Evolutionary conservation across 176 grass and related monocot species (phyloP).

Genomic region (Triticum urartu): DNA sequence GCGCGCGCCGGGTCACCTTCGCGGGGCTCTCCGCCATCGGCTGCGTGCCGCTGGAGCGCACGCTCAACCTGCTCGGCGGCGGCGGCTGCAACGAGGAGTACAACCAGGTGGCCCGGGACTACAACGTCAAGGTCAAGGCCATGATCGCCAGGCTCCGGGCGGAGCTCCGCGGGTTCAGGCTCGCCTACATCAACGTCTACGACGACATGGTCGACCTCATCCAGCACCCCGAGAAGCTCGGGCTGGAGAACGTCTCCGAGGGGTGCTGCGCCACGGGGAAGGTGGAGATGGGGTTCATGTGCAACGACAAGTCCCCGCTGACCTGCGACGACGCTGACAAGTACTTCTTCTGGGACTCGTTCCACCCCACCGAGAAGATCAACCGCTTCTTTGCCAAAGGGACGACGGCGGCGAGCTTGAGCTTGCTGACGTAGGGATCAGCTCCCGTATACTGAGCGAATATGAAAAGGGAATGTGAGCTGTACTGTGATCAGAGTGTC

Average conservation of each 20-base stretch:
- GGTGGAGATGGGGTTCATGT: conserved; percentile 68
- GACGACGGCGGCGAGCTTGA: conserved; percentile 23
- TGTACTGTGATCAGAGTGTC: no score
- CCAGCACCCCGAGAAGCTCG: conserved; percentile 44
- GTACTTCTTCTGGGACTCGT: conserved; percentile 88
- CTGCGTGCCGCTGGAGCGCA: conserved; percentile 75
- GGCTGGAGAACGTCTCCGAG: conserved; percentile 73
- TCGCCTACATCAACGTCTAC: conserved; percentile 54
- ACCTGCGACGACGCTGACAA: conserved; percentile 60
- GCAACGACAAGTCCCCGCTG: conserved; percentile 37
- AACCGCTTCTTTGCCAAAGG: conserved; percentile 53
- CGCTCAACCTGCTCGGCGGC: conserved; percentile 33
- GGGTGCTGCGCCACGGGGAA: conserved; percentile 73
- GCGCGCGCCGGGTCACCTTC: conserved; percentile 68
- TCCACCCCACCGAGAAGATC: conserved; percentile 78
- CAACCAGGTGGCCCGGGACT: conserved; percentile 63
- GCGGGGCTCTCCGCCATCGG: conserved; percentile 71
- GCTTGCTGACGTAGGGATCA: background rate
- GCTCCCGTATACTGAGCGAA: no score
- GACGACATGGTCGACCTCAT: conserved; percentile 52
- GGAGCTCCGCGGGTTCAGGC: conserved; percentile 17
- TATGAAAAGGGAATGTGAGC: background rate
- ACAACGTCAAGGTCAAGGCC: conserved; percentile 64
- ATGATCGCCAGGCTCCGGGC: conserved; percentile 40
- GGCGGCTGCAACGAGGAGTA: conserved; percentile 66